Percentiles rank a stretch among this genome's conserved stretches.
Evolutionary conservation across 176 grass and related monocot genomes (phyloP).

Genomic region (Lolium multiflorum): DNA sequence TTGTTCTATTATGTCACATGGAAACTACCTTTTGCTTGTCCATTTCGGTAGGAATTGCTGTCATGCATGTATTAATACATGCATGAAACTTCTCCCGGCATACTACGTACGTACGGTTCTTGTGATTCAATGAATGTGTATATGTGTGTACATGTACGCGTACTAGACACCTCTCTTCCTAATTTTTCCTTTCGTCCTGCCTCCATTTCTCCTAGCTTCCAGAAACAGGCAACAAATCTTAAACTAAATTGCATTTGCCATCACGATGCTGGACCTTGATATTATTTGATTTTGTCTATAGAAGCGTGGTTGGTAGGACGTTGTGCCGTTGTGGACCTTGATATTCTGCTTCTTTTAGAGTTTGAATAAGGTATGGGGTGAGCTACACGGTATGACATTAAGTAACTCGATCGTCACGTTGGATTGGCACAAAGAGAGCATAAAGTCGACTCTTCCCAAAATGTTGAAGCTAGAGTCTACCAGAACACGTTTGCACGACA

Average conservation of each 20-base stretch:
- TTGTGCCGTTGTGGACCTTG: too few relatives aligned
- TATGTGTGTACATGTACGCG: background rate
- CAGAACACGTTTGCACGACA: background rate
- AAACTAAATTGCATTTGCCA: background rate
- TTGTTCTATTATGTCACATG: constrained; percentile 33
- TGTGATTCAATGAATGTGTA: background rate
- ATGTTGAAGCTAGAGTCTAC: background rate
- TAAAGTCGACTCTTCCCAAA: too few relatives aligned
- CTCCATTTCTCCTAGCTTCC: background rate
- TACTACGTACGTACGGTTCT: background rate
- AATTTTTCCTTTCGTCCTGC: background rate
- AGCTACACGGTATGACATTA: background rate
- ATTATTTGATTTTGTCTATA: background rate
- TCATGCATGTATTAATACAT: background rate
- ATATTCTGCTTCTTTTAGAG: too few relatives aligned
- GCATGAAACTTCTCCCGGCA: background rate
- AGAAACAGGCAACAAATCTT: background rate
- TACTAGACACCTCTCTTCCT: background rate
- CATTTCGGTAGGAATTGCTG: constrained; percentile 25
- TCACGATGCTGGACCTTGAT: background rate
- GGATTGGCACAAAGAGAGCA: too few relatives aligned
- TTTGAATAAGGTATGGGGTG: background rate
- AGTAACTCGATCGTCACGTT: too few relatives aligned
- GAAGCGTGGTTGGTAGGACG: background rate
- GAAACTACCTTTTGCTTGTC: constrained; percentile 31